Base-by-base conservation (phyloP, 306 rosid genomes). In the Casuarina equisetifolia region DNA sequence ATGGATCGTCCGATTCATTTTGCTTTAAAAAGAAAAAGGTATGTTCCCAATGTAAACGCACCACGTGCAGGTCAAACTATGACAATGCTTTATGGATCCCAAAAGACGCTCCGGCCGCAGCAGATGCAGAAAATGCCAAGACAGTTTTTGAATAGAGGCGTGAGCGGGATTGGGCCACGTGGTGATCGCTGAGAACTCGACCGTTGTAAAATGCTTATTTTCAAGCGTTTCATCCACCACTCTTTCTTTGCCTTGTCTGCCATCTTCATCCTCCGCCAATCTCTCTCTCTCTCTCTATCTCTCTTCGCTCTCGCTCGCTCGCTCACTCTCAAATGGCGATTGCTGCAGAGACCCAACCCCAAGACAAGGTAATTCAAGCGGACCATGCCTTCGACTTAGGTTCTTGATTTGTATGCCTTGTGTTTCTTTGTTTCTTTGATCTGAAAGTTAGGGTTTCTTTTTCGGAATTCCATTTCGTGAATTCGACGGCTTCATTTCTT, bases 271-370 rank as follows among this genome's bases (percentile, higher is more conserved):
- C 74, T 9, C 57, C 75, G 12, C 69, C 76, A 35, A 78, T 52
- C 77, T 19, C 66, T 44, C 57, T 25, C 25, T 76, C 63, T 64
- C 69, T 82, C 43, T 78, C 86, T 53, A 77, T 39, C 44, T 19
- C 20, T n/a, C 11, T 66, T 66, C 64, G 32, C 57, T 45, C 72
- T 32, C 35, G 46, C 49, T 76, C 66, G 45, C 73, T 53, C 62
- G 2, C 40, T 36, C 76, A 55, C 57, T 32, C 57, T 6, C 46
- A 36, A 74, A 95, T 96, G 99, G 96, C 96, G 80, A 86, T 91
- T 66, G 91, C 92, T 46, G 63, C 94, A 46, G 99, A 96, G 84
- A 81, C 76, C 36, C 97, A 85, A 48, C 55, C 81, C n/a, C 94
- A 82, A 66, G 83, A 88, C 78, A 87, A 89, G 97, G 98, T 91